Evolutionary conservation across 768 basidiomycete species (phyloP), one percentile per base, ranked within the genome.

Genomic region (Clitopilus passeckerianus): DNA sequence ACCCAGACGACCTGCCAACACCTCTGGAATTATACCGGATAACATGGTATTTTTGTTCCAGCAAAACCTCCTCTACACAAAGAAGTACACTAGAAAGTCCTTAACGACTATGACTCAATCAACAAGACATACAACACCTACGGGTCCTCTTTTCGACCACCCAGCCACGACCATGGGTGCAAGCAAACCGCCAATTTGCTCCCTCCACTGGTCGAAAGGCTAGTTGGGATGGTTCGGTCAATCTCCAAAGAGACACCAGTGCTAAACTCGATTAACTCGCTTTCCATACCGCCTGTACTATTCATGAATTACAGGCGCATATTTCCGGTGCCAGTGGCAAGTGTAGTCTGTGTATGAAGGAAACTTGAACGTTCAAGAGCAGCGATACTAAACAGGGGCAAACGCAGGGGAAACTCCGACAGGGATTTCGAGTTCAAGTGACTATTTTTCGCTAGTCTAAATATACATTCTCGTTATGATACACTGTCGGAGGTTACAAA

Each of bases 141-240:
- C 91, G 86, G 82, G 65, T 93, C 90, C 62, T 85, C 69, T 84
- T 87, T 90, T 55, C 74, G 78, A 15, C 91, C 91, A 0, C 91
- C 91, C 0, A 93, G 77, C 80, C 90, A 85, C n/a, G 88, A 86
- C 91, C 91, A 93, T 6, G 92, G 92, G 64, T 93, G 91, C 10
- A 90, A 74, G 64, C 86, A 86, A n/a, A 93, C 72, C 0, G 86
- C 90, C 6, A 88, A 69, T 61, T 82, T 86, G 27, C 71, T 76
- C 7, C 37, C 58, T 15, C 30, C 24, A 30, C 27, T 30, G 27
- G 27, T 7, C 3, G 27, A 30, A 30, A 30, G 27, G 27, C 27
- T 7, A 35, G 63, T 60, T 23, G 50, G 76, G 16, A 60, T 63
- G 43, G 70, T 68, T 1, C 74, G 58, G 16, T 74, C 72, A 34